Percentiles rank a stretch among this genome's conserved stretches.
Evolutionary conservation across 1,139 yeast species (phyloP).

Genomic region (Suhomyces guaymorum): DNA sequence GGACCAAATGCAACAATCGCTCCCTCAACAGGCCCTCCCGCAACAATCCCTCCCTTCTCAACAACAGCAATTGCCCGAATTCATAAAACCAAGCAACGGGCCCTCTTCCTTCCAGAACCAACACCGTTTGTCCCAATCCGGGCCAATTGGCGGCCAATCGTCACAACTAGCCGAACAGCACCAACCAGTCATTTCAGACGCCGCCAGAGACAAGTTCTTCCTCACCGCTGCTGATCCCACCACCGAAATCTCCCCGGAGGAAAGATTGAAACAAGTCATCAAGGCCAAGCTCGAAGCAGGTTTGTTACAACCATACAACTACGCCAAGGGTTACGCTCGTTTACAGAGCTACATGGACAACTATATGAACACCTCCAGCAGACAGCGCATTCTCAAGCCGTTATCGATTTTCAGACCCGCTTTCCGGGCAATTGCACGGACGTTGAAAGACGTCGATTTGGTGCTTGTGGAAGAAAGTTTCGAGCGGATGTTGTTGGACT

Average conservation of each 20-base stretch:
- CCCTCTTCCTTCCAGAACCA: constrained; percentile 1
- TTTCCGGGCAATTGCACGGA: constrained; percentile 87
- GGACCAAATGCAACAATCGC: too few relatives aligned
- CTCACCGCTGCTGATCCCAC: constrained; percentile 97
- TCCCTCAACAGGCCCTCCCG: too few relatives aligned
- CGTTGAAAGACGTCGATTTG: constrained; percentile 87
- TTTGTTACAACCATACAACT: constrained; percentile 85
- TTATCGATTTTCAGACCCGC: constrained; percentile 88
- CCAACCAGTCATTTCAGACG: constrained; percentile 62
- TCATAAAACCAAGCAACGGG: constrained; percentile 11
- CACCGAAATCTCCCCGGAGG: constrained; percentile 92
- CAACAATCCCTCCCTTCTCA: too few relatives aligned
- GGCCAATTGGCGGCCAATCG: background rate
- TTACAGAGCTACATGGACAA: constrained; percentile 90
- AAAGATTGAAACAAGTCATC: constrained; percentile 89
- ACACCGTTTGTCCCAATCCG: background rate
- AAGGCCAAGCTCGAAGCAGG: constrained; percentile 96
- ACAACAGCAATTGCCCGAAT: constrained; percentile 11
- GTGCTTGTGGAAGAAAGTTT: constrained; percentile 92
- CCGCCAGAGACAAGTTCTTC: constrained; percentile 91
- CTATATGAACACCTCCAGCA: constrained; percentile 81
- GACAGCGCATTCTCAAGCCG: constrained; percentile 88
- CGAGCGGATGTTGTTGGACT: constrained; percentile 89
- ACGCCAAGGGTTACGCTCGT: constrained; percentile 91
- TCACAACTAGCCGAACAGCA: constrained; percentile 17